Conservation (phyloP, 2,329 filamentous ascomycete species). For the Fusarium nygamai region DNA sequence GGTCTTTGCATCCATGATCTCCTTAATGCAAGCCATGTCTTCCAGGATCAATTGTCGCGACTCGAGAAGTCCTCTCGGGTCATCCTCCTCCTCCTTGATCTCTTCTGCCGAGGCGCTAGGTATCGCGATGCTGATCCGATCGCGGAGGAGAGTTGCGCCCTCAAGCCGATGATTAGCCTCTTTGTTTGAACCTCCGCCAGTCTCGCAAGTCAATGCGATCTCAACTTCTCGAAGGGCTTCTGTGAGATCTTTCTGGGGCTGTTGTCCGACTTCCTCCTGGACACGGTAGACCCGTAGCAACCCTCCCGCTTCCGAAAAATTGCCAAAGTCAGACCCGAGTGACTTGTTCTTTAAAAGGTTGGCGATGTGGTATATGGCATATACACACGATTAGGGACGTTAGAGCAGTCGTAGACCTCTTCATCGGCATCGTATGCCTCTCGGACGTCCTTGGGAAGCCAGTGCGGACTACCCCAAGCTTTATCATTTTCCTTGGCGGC, state of each 20-base stretch:
- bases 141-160: background rate
- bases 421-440: background rate
- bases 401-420: background rate
- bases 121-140: background rate
- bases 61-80: background rate
- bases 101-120: background rate
- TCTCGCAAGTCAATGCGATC: background rate
- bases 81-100: fast-evolving
- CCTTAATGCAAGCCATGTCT: background rate
- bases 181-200: background rate
- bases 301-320: background rate
- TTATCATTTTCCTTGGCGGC: too few species aligned
- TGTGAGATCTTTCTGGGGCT: background rate
- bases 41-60: background rate
- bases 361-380: background rate
- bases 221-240: background rate
- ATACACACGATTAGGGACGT: background rate
- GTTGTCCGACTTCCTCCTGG: background rate
- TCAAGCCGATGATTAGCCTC: background rate
- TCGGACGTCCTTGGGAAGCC: background rate
- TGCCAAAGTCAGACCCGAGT: background rate
- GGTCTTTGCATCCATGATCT: background rate
- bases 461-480: background rate
- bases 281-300: background rate
- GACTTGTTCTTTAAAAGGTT: background rate